phyloP scores from a whole-genome alignment of 2,329 filamentous ascomycete species.

The Sarocladiaceae sp. region DNA sequence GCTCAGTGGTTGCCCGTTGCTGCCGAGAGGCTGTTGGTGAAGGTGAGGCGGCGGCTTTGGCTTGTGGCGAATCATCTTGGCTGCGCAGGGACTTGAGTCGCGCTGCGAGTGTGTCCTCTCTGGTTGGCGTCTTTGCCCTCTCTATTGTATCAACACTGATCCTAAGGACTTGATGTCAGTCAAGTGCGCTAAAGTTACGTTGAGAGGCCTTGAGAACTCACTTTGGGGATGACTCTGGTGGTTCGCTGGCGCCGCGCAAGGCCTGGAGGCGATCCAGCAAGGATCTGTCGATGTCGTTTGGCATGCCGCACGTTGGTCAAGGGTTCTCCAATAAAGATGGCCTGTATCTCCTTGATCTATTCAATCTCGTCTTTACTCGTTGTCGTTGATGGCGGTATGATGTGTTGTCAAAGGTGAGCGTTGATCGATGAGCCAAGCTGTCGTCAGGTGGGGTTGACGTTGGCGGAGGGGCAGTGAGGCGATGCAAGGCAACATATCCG shows the following conservation, averaged over 20 bases:
- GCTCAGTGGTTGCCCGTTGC: not conserved
- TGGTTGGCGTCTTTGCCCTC: constrained; percentile 36
- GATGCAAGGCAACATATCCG: too few species aligned
- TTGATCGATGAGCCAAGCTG: constrained; percentile 1
- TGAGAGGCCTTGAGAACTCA: not conserved
- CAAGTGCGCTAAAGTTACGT: too few species aligned
- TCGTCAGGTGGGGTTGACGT: not conserved
- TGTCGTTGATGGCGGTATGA: too few species aligned
- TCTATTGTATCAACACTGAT: constrained; percentile 35
- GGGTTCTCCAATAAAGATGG: not conserved
- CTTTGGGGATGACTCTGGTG: constrained; percentile 20
- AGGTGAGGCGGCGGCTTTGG: constrained; percentile 6
- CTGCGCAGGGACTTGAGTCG: constrained; percentile 48
- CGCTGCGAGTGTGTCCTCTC: constrained; percentile 47
- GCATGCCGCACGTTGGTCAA: constrained; percentile 19
- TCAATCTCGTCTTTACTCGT: too few species aligned
- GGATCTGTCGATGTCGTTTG: constrained; percentile 37
- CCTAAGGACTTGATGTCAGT: constrained; percentile 21
- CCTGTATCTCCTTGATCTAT: too few species aligned
- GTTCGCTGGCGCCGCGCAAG: constrained; percentile 34
- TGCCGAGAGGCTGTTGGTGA: not conserved
- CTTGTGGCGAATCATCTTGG: constrained; percentile 24
- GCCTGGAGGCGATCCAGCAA: constrained; percentile 53
- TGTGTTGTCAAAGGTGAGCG: too few species aligned
- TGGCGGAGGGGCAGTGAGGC: not conserved